Percentiles rank a stretch among this genome's conserved stretches.
Conservation (phyloP, 169 alveolate genomes). For the Eimeria acervulina region DNA sequence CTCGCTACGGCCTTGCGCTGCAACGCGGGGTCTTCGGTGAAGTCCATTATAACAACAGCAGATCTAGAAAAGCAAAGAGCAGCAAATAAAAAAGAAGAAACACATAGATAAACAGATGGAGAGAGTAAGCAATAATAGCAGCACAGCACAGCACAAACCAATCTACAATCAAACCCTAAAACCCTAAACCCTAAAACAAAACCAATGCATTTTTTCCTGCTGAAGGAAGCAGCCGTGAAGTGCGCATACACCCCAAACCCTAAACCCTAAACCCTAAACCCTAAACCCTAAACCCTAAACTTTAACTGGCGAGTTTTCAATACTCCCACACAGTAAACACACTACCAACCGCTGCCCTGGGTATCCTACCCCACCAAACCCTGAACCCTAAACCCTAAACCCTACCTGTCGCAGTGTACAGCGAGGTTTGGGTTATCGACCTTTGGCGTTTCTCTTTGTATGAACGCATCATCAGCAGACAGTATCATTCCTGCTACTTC, state of each 20-base stretch:
- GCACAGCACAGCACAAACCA: too few species aligned
- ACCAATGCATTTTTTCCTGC: too few species aligned
- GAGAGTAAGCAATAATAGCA: too few species aligned
- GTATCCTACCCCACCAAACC: too few species aligned
- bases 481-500: constrained; percentile 33
- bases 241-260: too few species aligned
- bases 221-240: too few species aligned
- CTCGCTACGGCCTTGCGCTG: constrained; percentile 80
- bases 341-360: too few species aligned
- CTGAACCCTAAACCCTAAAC: background rate
- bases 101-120: background rate
- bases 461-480: constrained; percentile 13
- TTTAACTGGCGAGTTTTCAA: too few species aligned
- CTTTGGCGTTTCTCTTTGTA: constrained; percentile 7
- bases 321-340: too few species aligned
- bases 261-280: constrained; percentile 2
- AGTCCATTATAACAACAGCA: constrained; percentile 68
- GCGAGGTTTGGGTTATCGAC: constrained; percentile 37
- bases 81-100: too few species aligned
- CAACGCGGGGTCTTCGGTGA: constrained; percentile 53
- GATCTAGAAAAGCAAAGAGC: constrained; percentile 22
- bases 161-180: too few species aligned
- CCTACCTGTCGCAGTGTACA: constrained; percentile 61
- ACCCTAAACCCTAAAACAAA: too few species aligned
- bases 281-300: background rate